Evolutionary conservation across 2,329 filamentous ascomycete species (phyloP).

Genomic region (Pseudocercospora eumusae): DNA sequence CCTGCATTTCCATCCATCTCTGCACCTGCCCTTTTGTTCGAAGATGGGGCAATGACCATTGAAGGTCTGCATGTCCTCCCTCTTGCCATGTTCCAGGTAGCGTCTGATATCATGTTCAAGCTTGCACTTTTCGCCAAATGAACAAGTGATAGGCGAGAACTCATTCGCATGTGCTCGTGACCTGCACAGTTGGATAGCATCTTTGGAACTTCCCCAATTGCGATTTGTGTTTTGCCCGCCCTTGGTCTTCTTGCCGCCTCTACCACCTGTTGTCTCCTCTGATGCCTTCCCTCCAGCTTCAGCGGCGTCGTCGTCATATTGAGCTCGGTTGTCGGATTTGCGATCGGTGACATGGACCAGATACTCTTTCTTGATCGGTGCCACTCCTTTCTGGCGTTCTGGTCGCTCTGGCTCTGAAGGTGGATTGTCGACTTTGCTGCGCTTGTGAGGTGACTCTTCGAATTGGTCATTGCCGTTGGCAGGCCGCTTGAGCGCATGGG

Average conservation of each 20-base stretch:
- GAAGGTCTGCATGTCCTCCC: slow-evolving; percentile 75
- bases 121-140: slow-evolving; percentile 77
- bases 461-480: slow-evolving; percentile 28
- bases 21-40: slow-evolving; percentile 72
- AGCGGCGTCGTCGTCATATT: slow-evolving; percentile 43
- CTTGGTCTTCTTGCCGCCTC: slow-evolving; percentile 54
- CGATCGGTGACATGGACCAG: slow-evolving; percentile 37
- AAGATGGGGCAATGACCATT: slow-evolving; percentile 79
- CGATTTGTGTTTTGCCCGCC: slow-evolving; percentile 81
- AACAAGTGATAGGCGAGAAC: slow-evolving; percentile 75
- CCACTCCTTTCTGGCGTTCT: slow-evolving; percentile 58
- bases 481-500: slow-evolving; percentile 27
- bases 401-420: slow-evolving; percentile 17
- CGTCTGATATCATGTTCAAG: slow-evolving; percentile 80
- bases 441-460: slow-evolving; percentile 42
- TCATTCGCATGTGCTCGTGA: slow-evolving; percentile 71
- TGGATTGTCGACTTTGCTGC: slow-evolving; percentile 41
- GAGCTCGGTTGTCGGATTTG: slow-evolving; percentile 11
- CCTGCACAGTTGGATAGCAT: slow-evolving; percentile 75
- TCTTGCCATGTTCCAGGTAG: slow-evolving; percentile 80
- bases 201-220: slow-evolving; percentile 75
- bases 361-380: slow-evolving; percentile 73
- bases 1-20: slow-evolving; percentile 89
- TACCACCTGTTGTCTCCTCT: slow-evolving; percentile 28
- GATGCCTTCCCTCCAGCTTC: slow-evolving; percentile 55